phyloP scores from a whole-genome alignment of 371 early-diverging fungal species.

The Actinomucor elegans region DNA sequence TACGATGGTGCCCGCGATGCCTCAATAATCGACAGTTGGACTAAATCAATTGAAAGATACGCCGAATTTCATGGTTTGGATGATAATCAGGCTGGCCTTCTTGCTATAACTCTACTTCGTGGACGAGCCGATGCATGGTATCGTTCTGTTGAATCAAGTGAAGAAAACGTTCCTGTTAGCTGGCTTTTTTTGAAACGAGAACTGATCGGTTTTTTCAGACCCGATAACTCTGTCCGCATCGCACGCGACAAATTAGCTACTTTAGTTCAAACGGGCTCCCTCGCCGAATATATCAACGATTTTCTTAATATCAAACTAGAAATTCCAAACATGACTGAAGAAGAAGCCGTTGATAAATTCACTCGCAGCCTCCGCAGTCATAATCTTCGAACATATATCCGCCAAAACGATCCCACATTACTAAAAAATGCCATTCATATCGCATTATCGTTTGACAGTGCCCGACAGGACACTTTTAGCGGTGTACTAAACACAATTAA shows the following conservation, averaged over 20 bases:
- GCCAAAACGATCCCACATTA: constrained; percentile 67
- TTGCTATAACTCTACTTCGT: neutral
- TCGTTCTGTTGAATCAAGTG: neutral
- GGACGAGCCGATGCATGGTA: neutral
- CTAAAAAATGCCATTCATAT: neutral
- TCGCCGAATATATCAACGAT: neutral
- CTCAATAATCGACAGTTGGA: neutral
- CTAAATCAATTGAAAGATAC: neutral
- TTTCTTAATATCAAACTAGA: neutral
- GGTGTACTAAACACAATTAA: too few species aligned
- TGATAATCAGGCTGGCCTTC: neutral
- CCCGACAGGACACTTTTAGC: too few species aligned
- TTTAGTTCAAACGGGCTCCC: neutral
- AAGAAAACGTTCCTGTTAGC: too few species aligned
- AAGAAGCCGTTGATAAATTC: neutral
- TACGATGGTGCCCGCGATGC: neutral
- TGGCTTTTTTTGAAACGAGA: neutral
- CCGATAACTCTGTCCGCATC: neutral
- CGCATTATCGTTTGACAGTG: constrained; percentile 2
- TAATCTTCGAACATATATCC: neutral
- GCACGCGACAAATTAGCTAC: neutral
- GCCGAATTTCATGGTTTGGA: neutral
- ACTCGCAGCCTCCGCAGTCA: neutral
- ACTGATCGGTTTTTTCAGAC: neutral
- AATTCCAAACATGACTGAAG: neutral